Base-by-base conservation (phyloP, 2,329 filamentous ascomycete species). In the Coniella vitis region DNA sequence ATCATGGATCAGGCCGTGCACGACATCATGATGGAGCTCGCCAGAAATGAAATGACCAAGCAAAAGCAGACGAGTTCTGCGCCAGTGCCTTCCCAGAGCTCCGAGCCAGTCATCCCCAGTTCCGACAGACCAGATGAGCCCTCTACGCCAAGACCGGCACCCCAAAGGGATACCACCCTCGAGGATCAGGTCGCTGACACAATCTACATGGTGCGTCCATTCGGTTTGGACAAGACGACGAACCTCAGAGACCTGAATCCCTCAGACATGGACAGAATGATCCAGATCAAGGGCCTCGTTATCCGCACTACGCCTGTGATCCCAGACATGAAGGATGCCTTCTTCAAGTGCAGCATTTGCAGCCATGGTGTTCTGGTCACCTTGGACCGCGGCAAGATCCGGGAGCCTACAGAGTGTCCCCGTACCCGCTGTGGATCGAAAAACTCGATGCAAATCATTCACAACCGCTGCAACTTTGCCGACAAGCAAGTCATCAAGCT, bases 401-500 rank as follows among this genome's bases (percentile, higher is more conserved):
- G 88, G 19, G 93, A 98, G 66, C 93, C 93, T 2, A 96, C 89
- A 1, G 79, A 84, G 58, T 98, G 93, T 63, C 89, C 90, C 19
- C 85, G 93, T 47, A 75, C 79, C 20, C 80, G 86, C 48, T 98
- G 93, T 70, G 76, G 80, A 43, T 83, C 86, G 47, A 86, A 84
- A 63, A 97, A 98, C 69, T 95, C 91, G 2, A 97, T 98, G 91
- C 88, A 96, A 63, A 94, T 98, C 57, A 79, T 97, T 17, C 93
- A 98, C 73, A 98, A 98, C 67, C 84, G 93, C 53, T 97, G 90
- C 58, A 79, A 81, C 8, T 98, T 98, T 61, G 86, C 90, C 48
- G 93, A 98, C 65, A 98, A 98, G 72, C 93, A 98, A 65, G 89
- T 98, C 52, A 95, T 98, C 70, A 98, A 98, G 67, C 75, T 98